phyloP scores from a whole-genome alignment of 176 grass and related monocot genomes.

The Carex pumila region DNA sequence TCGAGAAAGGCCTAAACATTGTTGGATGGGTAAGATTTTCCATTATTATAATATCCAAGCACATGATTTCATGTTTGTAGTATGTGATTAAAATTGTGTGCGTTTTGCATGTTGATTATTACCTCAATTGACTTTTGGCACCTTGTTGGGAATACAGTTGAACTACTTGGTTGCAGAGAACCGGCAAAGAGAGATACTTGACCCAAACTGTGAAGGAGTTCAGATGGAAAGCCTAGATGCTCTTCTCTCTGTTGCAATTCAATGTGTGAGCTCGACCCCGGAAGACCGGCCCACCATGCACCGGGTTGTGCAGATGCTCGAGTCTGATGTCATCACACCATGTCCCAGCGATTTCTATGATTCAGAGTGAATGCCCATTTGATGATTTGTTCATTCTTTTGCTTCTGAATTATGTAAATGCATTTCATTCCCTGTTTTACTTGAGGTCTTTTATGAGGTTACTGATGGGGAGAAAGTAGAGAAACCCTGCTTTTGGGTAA shows the following conservation, averaged over 20 bases:
- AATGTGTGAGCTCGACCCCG: slow-evolving; percentile 73
- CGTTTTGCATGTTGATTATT: background rate
- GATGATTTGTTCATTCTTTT: slow-evolving; percentile 70
- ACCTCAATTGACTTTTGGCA: background rate
- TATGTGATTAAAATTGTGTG: background rate
- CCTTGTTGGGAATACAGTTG: slow-evolving; percentile 41
- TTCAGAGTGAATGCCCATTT: slow-evolving; percentile 62
- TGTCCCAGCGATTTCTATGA: slow-evolving; percentile 97
- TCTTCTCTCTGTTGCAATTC: slow-evolving; percentile 83
- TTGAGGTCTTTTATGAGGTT: background rate
- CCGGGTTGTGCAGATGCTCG: slow-evolving; percentile 87
- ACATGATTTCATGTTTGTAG: background rate
- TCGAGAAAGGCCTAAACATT: slow-evolving; percentile 96
- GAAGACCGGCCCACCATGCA: slow-evolving; percentile 98
- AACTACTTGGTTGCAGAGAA: slow-evolving; percentile 79
- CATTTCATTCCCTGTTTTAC: slow-evolving; percentile 24
- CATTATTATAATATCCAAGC: background rate
- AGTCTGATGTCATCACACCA: slow-evolving; percentile 97
- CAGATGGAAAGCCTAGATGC: slow-evolving; percentile 84
- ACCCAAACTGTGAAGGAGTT: slow-evolving; percentile 76
- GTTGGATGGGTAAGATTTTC: slow-evolving; percentile 89
- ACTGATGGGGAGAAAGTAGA: background rate
- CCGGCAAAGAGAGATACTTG: slow-evolving; percentile 77
- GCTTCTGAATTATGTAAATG: slow-evolving; percentile 76
- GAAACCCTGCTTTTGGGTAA: background rate